phyloP scores from a whole-genome alignment of 345 rosid genomes.

The Kernera saxatilis region DNA sequence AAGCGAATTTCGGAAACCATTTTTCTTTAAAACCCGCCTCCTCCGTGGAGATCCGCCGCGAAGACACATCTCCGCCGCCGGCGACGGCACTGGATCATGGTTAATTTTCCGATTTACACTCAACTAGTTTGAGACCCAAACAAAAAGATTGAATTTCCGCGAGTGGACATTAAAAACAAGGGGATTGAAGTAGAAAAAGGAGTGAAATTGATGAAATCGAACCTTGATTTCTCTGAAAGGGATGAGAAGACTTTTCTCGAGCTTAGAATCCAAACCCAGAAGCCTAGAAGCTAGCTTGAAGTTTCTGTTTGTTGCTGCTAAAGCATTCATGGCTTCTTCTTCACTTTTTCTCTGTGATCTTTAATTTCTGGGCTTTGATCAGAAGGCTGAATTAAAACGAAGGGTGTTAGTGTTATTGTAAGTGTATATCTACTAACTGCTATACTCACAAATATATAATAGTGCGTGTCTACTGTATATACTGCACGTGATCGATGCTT shows the following conservation, averaged over 20 bases:
- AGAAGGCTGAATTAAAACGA: background rate
- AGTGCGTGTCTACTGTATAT: background rate
- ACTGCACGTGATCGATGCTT: conserved; percentile 29
- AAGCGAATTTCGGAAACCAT: background rate
- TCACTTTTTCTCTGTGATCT: background rate
- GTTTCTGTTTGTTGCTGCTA: conserved; percentile 95
- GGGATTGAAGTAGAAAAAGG: background rate
- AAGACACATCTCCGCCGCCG: background rate
- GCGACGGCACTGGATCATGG: background rate
- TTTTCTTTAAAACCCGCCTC: background rate
- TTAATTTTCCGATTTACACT: background rate
- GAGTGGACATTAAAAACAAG: background rate
- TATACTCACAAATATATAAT: background rate
- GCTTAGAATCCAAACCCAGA: conserved; percentile 92
- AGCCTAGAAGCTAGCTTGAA: conserved; percentile 86
- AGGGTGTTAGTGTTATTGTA: background rate
- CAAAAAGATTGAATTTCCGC: background rate
- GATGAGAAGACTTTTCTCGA: conserved; percentile 86
- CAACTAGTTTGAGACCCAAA: background rate
- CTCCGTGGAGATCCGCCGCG: background rate
- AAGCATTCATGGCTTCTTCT: conserved; percentile 69
- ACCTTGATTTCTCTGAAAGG: conserved; percentile 99
- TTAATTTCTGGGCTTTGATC: conserved; percentile 12
- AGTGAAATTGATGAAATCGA: background rate
- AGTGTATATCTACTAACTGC: background rate